Evolutionary conservation across 306 rosid genomes (phyloP).

Genomic region (Herpetospermum pedunculosum): DNA sequence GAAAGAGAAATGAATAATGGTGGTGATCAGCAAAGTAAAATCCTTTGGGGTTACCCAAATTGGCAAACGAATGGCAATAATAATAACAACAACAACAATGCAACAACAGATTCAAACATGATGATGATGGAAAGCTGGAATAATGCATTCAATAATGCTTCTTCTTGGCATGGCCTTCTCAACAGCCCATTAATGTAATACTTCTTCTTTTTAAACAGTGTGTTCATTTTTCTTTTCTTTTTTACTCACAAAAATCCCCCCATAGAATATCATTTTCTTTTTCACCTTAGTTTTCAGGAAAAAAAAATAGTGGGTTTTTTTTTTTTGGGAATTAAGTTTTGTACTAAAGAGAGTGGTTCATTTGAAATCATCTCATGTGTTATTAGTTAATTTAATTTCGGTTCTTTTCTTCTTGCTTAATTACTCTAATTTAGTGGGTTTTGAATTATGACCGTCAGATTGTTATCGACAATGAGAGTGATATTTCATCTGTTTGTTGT

Average conservation of each 20-base stretch:
- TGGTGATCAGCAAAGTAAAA: not conserved
- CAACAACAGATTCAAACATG: not conserved
- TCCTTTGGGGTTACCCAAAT: slow-evolving; percentile 8
- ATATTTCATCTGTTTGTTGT: not conserved
- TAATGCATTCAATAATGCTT: not conserved
- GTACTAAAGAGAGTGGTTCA: not conserved
- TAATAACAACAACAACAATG: not conserved
- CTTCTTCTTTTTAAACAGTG: not conserved
- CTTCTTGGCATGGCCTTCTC: slow-evolving; percentile 16
- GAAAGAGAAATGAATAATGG: not conserved
- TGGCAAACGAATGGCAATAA: slow-evolving; percentile 3
- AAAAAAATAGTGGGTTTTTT: not conserved
- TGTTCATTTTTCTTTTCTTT: not conserved
- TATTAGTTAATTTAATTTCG: slow-evolving; percentile 1
- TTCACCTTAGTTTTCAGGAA: not conserved
- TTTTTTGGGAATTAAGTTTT: not conserved
- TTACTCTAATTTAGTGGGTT: not conserved
- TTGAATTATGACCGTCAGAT: not conserved
- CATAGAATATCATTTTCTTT: not conserved
- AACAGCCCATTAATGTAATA: slow-evolving; percentile 1
- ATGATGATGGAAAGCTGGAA: slow-evolving; percentile 6
- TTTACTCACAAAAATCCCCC: not conserved
- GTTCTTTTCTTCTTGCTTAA: not conserved
- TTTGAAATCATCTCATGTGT: not conserved
- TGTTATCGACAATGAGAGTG: not conserved